Evolutionary conservation across 768 basidiomycete species (phyloP), one percentile per base, ranked within the genome.

Genomic region (Krasilnikovozyma curviuscula): DNA sequence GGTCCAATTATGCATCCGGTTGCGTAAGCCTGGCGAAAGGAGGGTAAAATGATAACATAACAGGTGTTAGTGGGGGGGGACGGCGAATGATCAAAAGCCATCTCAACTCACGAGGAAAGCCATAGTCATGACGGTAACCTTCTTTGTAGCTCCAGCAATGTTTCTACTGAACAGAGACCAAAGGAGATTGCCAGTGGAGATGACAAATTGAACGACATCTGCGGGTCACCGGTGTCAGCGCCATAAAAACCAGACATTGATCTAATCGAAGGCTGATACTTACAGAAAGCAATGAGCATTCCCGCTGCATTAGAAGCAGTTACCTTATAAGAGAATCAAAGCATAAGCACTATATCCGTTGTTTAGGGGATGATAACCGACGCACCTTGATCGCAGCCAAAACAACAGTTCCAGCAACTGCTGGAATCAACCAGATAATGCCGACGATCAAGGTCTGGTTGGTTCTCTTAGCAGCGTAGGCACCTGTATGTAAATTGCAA

Each of bases 361-460:
- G n/a, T n/a, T n/a, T n/a, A n/a, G n/a, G n/a, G n/a, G n/a, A n/a
- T n/a, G n/a, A n/a, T n/a, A n/a, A n/a, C n/a, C n/a, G n/a, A n/a
- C n/a, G n/a, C n/a, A n/a, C n/a, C 9, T 21, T 13, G 37, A 47
- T 12, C 7, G 61, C 66, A 25, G 72, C 50, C 54, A 73, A 70
- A 18, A 71, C 70, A 29, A 73, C 65, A 0, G 72, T 29, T 23
- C 71, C 71, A 10, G 66, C 67, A 42, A 73, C 61, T 54, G 71
- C 71, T 7, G 70, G 69, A 13, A 72, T 57, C 3, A 68, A 68
- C 56, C 68, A 72, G 12, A 70, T 66, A 50, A 70, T 65, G 30
- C 67, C 70, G 29, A 70, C 63, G 8, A 70, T 33, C 18, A 72
- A 58, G 45, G 69, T 71, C 57, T 73, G 70, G 37, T 67, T 67